Conservation (phyloP, 1,139 yeast species). For the Magnusiomyces paraingens region DNA sequence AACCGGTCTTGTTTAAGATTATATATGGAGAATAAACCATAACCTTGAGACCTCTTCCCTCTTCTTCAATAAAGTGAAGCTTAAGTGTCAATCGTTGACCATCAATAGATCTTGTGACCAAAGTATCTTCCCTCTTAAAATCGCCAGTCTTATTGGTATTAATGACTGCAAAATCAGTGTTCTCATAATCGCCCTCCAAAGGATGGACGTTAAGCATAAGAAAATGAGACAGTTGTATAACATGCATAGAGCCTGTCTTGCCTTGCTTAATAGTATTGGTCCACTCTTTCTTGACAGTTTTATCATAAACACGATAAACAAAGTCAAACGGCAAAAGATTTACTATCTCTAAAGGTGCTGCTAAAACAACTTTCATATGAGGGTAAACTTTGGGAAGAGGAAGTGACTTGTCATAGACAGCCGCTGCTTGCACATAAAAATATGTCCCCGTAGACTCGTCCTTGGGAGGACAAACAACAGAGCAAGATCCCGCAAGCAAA, state of each 20-base stretch:
- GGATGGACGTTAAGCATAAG: conserved; percentile 70
- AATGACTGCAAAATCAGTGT: conserved; percentile 71
- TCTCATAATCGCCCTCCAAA: conserved; percentile 51
- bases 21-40: conserved; percentile 82
- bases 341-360: conserved; percentile 83
- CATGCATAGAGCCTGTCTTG: conserved; percentile 65
- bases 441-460: conserved; percentile 29
- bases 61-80: conserved; percentile 50
- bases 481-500: conserved; percentile 43
- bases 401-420: conserved; percentile 54
- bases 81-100: conserved; percentile 63
- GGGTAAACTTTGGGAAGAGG: conserved; percentile 76
- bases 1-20: conserved; percentile 72
- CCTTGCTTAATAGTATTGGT: conserved; percentile 58
- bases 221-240: conserved; percentile 65
- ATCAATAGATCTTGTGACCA: conserved; percentile 33
- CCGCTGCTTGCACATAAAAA: conserved; percentile 71
- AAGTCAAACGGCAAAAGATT: conserved; percentile 82
- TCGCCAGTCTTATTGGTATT: conserved; percentile 50
- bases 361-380: conserved; percentile 67
- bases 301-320: conserved; percentile 69
- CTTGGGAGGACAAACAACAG: conserved; percentile 54
- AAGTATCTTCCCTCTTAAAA: conserved; percentile 49
- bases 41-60: conserved; percentile 31
- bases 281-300: conserved; percentile 67